Conservation (phyloP, 148 eudicot genomes). For the Drosera capensis region DNA sequence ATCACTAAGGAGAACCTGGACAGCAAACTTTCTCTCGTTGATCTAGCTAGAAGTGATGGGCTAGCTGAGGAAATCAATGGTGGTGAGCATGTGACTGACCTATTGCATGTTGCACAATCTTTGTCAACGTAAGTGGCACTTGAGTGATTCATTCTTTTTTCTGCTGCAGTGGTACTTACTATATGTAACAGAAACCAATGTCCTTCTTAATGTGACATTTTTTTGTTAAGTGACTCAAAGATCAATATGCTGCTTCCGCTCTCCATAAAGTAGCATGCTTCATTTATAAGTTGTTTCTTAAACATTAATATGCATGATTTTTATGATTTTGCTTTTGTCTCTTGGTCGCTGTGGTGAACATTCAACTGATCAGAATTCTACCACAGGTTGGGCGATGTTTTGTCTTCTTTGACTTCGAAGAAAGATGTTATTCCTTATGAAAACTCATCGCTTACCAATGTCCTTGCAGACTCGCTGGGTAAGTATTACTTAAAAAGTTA, state of each 20-base stretch:
- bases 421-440: slow-evolving; percentile 65
- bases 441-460: slow-evolving; percentile 68
- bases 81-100: slow-evolving; percentile 62
- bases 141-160: slow-evolving; percentile 9
- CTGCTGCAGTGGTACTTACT: neutral
- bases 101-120: slow-evolving; percentile 63
- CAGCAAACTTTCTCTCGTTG: slow-evolving; percentile 91
- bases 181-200: too few relatives aligned
- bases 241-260: neutral
- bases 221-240: too few relatives aligned
- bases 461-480: slow-evolving; percentile 85
- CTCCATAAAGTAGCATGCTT: neutral
- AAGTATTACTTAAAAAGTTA: too few relatives aligned
- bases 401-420: slow-evolving; percentile 65
- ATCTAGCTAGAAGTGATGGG: slow-evolving; percentile 85
- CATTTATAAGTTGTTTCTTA: neutral
- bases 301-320: neutral
- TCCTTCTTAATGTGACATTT: neutral
- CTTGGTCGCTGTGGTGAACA: neutral
- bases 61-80: slow-evolving; percentile 34
- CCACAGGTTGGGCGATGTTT: slow-evolving; percentile 88
- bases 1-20: slow-evolving; percentile 76
- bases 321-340: neutral
- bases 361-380: slow-evolving; percentile 7
- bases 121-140: slow-evolving; percentile 68